phyloP scores from a whole-genome alignment of 306 rosid genomes.

The Medicago arabica region DNA sequence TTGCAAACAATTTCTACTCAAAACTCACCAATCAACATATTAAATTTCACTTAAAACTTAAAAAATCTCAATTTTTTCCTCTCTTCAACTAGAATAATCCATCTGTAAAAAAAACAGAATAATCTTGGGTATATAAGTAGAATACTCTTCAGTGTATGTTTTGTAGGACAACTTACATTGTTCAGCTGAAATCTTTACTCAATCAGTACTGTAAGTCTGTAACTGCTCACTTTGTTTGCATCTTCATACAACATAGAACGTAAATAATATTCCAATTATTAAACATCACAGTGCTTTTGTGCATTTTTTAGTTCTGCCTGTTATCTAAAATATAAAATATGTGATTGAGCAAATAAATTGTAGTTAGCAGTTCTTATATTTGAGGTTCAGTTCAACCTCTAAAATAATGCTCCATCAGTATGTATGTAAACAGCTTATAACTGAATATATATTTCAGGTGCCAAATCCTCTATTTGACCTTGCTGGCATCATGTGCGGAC shows the following conservation, averaged over 20 bases:
- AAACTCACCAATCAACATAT: background rate
- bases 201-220: constrained; percentile 8
- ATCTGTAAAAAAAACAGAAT: background rate
- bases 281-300: background rate
- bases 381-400: constrained; percentile 5
- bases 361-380: constrained; percentile 7
- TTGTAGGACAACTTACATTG: background rate
- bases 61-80: background rate
- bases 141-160: constrained; percentile 10
- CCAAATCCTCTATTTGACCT: constrained; percentile 99
- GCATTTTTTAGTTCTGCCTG: constrained; percentile 15
- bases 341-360: constrained; percentile 17
- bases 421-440: constrained; percentile 29
- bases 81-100: background rate
- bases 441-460: constrained; percentile 62
- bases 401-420: constrained; percentile 6
- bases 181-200: constrained; percentile 9
- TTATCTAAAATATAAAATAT: background rate
- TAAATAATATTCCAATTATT: background rate
- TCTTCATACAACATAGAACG: constrained; percentile 7
- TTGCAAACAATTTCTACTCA: background rate
- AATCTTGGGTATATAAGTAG: background rate
- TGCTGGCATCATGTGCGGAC: constrained; percentile 99
- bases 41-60: background rate
- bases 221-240: constrained; percentile 14